These are phyloP conservation scores for Vishniacozyma victoriae DNA, from an alignment of 768 basidiomycete genomes.

Conservation along the genomic window DNA sequence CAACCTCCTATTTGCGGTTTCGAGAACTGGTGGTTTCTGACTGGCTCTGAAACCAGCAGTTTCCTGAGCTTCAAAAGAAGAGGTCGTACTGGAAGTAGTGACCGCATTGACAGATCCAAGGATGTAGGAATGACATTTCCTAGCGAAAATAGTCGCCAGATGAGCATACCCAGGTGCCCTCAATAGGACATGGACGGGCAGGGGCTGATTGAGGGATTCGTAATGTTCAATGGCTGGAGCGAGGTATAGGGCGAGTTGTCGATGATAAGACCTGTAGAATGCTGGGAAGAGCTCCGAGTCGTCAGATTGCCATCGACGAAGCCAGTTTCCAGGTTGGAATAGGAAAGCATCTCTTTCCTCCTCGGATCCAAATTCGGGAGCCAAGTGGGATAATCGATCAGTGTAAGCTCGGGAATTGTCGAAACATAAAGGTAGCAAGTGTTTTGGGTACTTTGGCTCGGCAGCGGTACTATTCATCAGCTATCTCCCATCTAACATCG, in stretches of 20 bases:
- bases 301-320: conserved; percentile 51
- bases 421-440: conserved; percentile 42
- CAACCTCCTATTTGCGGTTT: conserved; percentile 50
- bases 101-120: conserved; percentile 51
- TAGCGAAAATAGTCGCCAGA: conserved; percentile 49
- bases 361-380: conserved; percentile 26
- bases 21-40: conserved; percentile 51
- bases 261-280: conserved; percentile 51
- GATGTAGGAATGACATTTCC: conserved; percentile 50
- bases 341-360: conserved; percentile 43
- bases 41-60: conserved; percentile 48
- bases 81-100: conserved; percentile 46
- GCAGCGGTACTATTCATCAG: conserved; percentile 1
- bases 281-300: conserved; percentile 52
- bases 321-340: conserved; percentile 48
- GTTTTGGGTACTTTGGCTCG: conserved; percentile 38
- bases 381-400: conserved; percentile 21
- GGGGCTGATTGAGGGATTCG: conserved; percentile 23
- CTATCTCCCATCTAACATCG: neutral
- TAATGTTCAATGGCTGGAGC: conserved; percentile 33
- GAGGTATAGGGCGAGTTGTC: conserved; percentile 47
- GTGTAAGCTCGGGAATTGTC: conserved; percentile 40
- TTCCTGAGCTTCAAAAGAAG: conserved; percentile 48
- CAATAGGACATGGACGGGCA: conserved; percentile 39
- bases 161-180: conserved; percentile 50